Percentiles rank a stretch among this genome's conserved stretches.
These are phyloP conservation scores for Albophoma yamanashiensis DNA, from an alignment of 2,329 filamentous ascomycete species.

Conservation along the genomic window DNA sequence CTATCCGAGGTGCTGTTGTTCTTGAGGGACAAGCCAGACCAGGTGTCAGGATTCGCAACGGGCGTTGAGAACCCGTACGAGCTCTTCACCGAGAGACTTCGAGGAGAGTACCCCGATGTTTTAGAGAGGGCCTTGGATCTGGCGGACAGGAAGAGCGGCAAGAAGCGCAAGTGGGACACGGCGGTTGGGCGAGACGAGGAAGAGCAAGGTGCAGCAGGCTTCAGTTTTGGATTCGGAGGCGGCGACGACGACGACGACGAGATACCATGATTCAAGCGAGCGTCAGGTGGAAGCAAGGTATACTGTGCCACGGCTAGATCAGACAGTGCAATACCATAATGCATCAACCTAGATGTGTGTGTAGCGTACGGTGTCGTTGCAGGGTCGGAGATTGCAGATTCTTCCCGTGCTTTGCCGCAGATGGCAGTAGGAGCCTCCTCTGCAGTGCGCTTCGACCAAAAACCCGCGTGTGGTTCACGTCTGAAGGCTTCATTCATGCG, in stretches of 20 bases:
- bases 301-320: neutral
- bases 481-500: too few species aligned
- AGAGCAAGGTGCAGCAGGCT: constrained; percentile 23
- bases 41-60: constrained; percentile 76
- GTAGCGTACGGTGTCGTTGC: too few species aligned
- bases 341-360: too few species aligned
- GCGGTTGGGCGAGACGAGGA: constrained; percentile 40
- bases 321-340: neutral
- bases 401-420: too few species aligned
- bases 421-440: too few species aligned
- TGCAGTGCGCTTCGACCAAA: too few species aligned
- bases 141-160: constrained; percentile 52
- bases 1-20: constrained; percentile 70
- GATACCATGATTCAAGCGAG: constrained; percentile 22
- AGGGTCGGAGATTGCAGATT: too few species aligned
- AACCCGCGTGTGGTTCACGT: too few species aligned
- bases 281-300: neutral
- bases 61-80: constrained; percentile 62
- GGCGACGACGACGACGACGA: constrained; percentile 37
- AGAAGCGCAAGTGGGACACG: constrained; percentile 80
- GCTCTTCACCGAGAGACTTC: constrained; percentile 62
- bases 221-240: constrained; percentile 45
- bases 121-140: constrained; percentile 54
- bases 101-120: constrained; percentile 52
- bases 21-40: constrained; percentile 68